Conservation (phyloP, 2,329 filamentous ascomycete genomes). For the Botrytis cinerea region DNA sequence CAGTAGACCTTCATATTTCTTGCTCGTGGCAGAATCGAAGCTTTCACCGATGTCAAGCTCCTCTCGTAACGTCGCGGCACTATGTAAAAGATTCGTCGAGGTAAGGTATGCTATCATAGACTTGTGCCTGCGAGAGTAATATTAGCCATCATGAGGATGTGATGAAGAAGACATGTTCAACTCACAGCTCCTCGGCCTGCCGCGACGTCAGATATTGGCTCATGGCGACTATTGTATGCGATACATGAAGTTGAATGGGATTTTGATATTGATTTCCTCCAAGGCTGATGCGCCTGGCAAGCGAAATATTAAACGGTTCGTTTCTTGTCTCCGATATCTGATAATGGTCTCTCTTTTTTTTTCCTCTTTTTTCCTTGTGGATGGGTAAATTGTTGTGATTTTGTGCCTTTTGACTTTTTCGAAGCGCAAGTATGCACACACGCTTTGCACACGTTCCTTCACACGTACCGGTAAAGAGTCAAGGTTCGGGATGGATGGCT, state of each 20-base stretch:
- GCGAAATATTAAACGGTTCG: conserved; percentile 18
- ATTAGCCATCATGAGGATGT: conserved; percentile 32
- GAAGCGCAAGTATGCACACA: conserved; percentile 21
- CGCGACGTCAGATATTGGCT: conserved; percentile 73
- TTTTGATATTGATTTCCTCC: conserved; percentile 18
- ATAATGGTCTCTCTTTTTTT: conserved; percentile 1
- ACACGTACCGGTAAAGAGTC: conserved; percentile 9
- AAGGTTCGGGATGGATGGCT: background rate
- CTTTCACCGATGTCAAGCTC: conserved; percentile 70
- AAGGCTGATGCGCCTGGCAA: conserved; percentile 33
- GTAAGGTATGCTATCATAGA: conserved; percentile 87
- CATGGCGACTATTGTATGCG: conserved; percentile 52
- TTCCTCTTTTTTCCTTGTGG: background rate
- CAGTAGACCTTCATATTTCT: conserved; percentile 90
- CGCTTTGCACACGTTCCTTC: conserved; percentile 19
- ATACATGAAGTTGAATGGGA: conserved; percentile 23
- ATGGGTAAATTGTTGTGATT: conserved; percentile 17
- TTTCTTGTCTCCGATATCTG: conserved; percentile 13
- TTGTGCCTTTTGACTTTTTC: conserved; percentile 15
- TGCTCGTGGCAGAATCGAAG: conserved; percentile 79
- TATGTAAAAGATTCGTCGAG: conserved; percentile 69
- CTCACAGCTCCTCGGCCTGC: conserved; percentile 88
- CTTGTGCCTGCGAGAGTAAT: conserved; percentile 68
- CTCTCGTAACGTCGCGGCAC: conserved; percentile 70
- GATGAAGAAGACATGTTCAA: conserved; percentile 34